These are phyloP conservation scores for Populus tremula DNA, from an alignment of 345 rosid genomes.

Conservation along the genomic window DNA sequence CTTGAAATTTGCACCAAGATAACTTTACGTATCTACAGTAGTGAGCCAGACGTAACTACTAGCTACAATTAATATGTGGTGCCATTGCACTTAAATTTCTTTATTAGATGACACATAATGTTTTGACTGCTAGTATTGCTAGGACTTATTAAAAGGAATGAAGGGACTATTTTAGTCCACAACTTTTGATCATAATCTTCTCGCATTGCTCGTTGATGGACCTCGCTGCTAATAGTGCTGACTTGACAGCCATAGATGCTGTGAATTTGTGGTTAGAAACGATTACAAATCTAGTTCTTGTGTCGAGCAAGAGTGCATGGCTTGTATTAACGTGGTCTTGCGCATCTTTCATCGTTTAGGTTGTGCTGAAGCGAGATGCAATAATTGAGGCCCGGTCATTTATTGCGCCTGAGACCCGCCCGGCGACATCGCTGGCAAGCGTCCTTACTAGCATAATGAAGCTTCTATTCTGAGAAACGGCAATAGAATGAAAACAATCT, in stretches of 20 bases:
- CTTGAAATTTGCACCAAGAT: too few relatives aligned
- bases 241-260: slow-evolving; percentile 28
- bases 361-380: slow-evolving; percentile 67
- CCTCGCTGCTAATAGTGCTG: neutral
- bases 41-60: too few relatives aligned
- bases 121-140: too few relatives aligned
- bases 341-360: slow-evolving; percentile 49
- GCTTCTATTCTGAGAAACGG: too few relatives aligned
- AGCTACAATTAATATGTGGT: too few relatives aligned
- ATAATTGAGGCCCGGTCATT: slow-evolving; percentile 47
- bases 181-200: neutral
- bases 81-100: too few relatives aligned
- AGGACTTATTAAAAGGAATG: neutral
- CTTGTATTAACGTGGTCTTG: slow-evolving; percentile 74
- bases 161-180: neutral
- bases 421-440: slow-evolving; percentile 47
- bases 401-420: slow-evolving; percentile 61
- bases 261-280: slow-evolving; percentile 55
- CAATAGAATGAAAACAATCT: too few relatives aligned
- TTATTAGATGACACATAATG: too few relatives aligned
- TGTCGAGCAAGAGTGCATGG: slow-evolving; percentile 41
- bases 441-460: slow-evolving; percentile 27
- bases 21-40: too few relatives aligned
- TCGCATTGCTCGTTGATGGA: neutral
- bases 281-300: slow-evolving; percentile 51